Evolutionary conservation across 495 filamentous ascomycete species (phyloP), one percentile per base, ranked within the genome.

Genomic region (Tricharina praecox): DNA sequence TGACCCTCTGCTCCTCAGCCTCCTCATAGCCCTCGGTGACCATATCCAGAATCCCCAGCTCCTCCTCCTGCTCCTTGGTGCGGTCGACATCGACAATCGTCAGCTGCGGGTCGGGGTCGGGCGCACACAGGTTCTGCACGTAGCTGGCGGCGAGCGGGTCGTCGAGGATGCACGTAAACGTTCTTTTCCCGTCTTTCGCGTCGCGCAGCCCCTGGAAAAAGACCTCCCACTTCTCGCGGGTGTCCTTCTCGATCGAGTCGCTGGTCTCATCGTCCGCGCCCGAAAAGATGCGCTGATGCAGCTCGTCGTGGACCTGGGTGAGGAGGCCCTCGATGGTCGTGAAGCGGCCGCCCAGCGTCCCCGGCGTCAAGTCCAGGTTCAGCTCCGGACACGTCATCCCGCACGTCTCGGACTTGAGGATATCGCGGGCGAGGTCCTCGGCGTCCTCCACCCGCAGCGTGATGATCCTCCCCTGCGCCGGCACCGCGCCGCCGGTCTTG

Each of bases 361-460:
- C 90, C 0, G 87, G 82, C 58, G 85, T 79, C 19, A 95, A 83
- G 25, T 72, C 72, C 19, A 97, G 73, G 50, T 76, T 74, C 49
- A 94, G 77, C 56, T 96, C 86, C 1, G 86, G 81, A 56, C 83
- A 88, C 55, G 75, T 69, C 41, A 99, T 68, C 3, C 75, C 73
- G 58, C 87, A 94, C 28, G 81, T 88, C 64, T 96, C 90, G 58
- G 82, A 86, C 70, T 99, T 99, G 45, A 99, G 73, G 50, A 99
- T 92, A 62, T 99, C 90, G 50, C 90, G 75, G 4, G 74, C 75
- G 10, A 99, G 74, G 63, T 99, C 90, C 30, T 76, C 72, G n/a
- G 68, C 58, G 26, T 67, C 77, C 54, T 80, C 70, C 19, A 96
- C 83, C 33, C 67, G 65, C 34, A 99, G 69, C 1, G 73, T 85